A percentile compares a stretch with the other conserved stretches of the same genome.
phyloP scores from a whole-genome alignment of 2,329 filamentous ascomycete genomes.

The Fusarium tjaetaba region DNA sequence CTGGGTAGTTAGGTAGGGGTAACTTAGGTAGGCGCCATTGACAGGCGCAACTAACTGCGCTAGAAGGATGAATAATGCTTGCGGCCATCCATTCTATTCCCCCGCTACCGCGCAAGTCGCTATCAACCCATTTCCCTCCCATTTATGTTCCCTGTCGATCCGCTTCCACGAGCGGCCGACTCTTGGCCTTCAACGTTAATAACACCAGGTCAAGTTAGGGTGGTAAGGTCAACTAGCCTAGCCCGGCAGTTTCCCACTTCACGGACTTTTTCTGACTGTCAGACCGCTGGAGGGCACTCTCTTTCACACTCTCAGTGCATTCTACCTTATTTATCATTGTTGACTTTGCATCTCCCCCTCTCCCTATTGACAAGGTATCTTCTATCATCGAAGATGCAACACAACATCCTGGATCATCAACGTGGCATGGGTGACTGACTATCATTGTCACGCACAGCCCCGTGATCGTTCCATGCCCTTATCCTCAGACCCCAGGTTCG shows the following conservation, averaged over 20 bases:
- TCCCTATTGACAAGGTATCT: conserved; percentile 13
- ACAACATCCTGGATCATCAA: conserved; percentile 8
- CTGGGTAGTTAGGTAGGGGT: conserved; percentile 9
- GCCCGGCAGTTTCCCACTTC: conserved; percentile 24
- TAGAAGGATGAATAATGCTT: conserved; percentile 34
- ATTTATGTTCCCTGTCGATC: conserved; percentile 7
- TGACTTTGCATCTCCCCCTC: conserved; percentile 7
- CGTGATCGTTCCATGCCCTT: conserved; percentile 15
- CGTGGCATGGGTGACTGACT: conserved; percentile 17
- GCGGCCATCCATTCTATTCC: conserved; percentile 25
- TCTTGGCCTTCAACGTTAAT: conserved; percentile 19
- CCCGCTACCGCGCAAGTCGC: conserved; percentile 33
- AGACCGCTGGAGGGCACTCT: not conserved
- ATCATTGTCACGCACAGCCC: conserved; percentile 34
- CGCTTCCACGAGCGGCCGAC: conserved; percentile 18
- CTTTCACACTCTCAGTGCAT: not conserved
- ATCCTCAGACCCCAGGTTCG: conserved; percentile 9
- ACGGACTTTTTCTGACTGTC: conserved; percentile 3
- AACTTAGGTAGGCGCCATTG: conserved; percentile 29
- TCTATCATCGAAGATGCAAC: conserved; percentile 25
- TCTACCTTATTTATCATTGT: conserved; percentile 2
- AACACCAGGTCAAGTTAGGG: not conserved
- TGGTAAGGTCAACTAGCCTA: not conserved
- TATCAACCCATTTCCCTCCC: conserved; percentile 5
- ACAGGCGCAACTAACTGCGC: conserved; percentile 32